Base-by-base conservation (phyloP, 768 basidiomycete species). In the Mycena maculata region DNA sequence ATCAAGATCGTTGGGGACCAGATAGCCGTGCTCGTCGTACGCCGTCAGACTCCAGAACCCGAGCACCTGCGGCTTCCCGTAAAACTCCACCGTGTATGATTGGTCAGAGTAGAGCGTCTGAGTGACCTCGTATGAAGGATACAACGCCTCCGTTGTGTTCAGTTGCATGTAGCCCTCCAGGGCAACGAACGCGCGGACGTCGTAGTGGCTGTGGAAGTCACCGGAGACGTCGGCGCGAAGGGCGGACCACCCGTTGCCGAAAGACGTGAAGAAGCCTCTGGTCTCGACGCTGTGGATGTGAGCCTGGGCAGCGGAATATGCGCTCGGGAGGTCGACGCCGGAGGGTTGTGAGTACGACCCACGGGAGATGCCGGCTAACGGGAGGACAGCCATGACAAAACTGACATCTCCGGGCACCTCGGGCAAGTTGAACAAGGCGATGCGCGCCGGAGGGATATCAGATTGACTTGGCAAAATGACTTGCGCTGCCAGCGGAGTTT, bases 41-140 rank as follows among this genome's bases (percentile, higher is more conserved):
- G 60, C 42, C 10, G 64, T 66, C 44, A 66, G 23, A 16, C 64
- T 66, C 64, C 64, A 66, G 44, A 66, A 60, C 23, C 28, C 64
- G 7, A 2, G n/a, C 31, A 59, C 64, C 36, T 0, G 36, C 45
- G 52, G 64, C 63, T 64, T 57, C n/a, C 61, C 53, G 23, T 9
- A 23, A 42, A 55, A 63, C 61, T 45, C 31, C 7, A 63, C 42
- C 23, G 38, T 1, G 15, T 64, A 64, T 8, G 54, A 39, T 20
- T 47, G 5, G 18, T 57, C 48, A 18, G 45, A 6, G 45, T 0
- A 42, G 33, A 56, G 22, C 9, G 10, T n/a, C 54, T 47, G 10
- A 16, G 33, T 30, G 36, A 31, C 4, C 10, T 13, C 15, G 47
- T 56, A 64, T 15, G 20, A 1, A 25, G 54, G 63, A 31, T 64